Evolutionary conservation across 306 rosid species (phyloP).

Genomic region (Boehmeria nivea): DNA sequence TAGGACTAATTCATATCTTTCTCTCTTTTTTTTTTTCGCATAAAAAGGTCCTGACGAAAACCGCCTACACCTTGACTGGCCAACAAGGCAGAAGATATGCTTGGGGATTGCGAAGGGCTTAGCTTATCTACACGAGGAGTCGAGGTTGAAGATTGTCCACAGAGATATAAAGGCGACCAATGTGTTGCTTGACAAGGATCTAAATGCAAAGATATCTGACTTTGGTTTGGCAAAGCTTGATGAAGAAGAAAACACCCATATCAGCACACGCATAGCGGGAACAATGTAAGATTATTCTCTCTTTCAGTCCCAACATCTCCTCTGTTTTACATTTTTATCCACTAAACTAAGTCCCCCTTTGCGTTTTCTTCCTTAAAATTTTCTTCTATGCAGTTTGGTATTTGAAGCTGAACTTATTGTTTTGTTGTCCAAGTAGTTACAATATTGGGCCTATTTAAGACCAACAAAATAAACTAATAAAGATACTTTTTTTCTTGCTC

Average conservation of each 20-base stretch:
- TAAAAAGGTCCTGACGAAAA: conserved; percentile 20
- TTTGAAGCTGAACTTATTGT: neutral
- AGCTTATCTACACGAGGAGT: conserved; percentile 78
- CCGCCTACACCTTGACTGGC: conserved; percentile 47
- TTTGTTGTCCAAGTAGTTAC: neutral
- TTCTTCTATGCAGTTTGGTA: too few relatives aligned
- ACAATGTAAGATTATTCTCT: neutral
- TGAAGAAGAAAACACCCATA: conserved; percentile 61
- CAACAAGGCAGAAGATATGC: conserved; percentile 58
- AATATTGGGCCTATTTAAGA: too few relatives aligned
- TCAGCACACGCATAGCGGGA: conserved; percentile 62
- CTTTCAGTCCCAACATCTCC: neutral
- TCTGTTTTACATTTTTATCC: neutral
- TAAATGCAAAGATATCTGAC: conserved; percentile 64
- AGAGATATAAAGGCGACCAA: conserved; percentile 78
- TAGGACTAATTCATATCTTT: neutral
- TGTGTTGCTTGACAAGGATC: conserved; percentile 66
- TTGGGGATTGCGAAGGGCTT: conserved; percentile 65
- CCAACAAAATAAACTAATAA: too few relatives aligned
- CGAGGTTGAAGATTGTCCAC: conserved; percentile 69
- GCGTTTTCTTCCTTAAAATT: neutral
- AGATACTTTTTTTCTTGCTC: too few relatives aligned
- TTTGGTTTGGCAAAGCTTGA: conserved; percentile 73
- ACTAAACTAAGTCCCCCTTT: neutral
- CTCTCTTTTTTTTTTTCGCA: neutral